phyloP scores from a whole-genome alignment of 352 stramenopile genomes.

The Phytopythium kandeliae region DNA sequence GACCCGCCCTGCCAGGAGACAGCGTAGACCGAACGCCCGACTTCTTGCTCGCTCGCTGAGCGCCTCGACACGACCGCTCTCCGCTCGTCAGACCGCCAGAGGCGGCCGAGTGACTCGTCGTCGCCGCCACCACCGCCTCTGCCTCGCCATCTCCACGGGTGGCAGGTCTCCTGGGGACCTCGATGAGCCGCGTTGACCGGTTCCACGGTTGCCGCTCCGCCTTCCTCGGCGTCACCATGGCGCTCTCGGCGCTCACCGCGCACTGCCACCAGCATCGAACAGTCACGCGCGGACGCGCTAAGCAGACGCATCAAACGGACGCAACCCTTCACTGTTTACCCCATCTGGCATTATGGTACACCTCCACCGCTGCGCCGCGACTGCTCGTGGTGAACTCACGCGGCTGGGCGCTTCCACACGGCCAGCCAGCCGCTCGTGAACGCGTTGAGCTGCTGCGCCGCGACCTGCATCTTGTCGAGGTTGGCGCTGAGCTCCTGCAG shows the following conservation, averaged over 20 bases:
- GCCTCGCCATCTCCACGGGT: background rate
- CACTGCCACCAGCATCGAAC: background rate
- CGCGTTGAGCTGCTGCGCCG: conserved; percentile 65
- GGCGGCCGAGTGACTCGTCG: background rate
- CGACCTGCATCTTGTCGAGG: conserved; percentile 53
- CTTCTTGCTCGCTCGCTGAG: background rate
- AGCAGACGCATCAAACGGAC: background rate
- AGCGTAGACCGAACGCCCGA: background rate
- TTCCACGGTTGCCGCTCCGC: conserved; percentile 30
- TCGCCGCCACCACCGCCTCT: background rate
- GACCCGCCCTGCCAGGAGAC: too few species aligned
- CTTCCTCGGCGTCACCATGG: background rate
- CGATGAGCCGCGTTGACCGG: conserved; percentile 31
- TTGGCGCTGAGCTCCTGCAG: conserved; percentile 63
- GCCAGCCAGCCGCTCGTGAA: conserved; percentile 69
- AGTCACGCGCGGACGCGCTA: background rate
- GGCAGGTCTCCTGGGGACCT: background rate
- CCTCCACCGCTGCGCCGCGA: too few species aligned
- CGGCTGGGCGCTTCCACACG: conserved; percentile 53
- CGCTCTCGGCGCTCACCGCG: too few species aligned
- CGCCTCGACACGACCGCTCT: background rate
- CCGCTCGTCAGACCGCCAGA: background rate
- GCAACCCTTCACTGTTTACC: background rate
- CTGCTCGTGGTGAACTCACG: background rate
- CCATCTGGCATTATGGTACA: background rate